These are phyloP conservation scores for Suillus fuscotomentosus DNA, from an alignment of 768 basidiomycete genomes.

Conservation along the genomic window DNA sequence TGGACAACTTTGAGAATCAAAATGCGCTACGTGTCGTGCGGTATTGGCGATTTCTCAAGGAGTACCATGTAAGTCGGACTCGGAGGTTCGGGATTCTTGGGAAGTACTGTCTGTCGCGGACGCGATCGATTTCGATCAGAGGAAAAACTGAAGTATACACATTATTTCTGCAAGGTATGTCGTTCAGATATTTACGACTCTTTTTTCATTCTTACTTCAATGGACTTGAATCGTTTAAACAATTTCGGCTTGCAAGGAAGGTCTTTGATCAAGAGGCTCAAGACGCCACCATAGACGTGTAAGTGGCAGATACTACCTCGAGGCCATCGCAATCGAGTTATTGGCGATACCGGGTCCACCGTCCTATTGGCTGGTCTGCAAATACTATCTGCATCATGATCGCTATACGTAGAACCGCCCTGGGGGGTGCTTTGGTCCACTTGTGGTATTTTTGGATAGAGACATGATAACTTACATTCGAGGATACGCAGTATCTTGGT, in stretches of 20 bases:
- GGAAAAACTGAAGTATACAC: neutral
- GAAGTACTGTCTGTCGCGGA: neutral
- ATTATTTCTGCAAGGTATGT: neutral
- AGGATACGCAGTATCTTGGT: slow-evolving; percentile 55
- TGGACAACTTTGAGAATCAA: neutral
- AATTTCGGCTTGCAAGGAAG: neutral
- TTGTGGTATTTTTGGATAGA: neutral
- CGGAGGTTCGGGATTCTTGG: neutral
- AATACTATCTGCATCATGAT: neutral
- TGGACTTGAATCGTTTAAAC: neutral
- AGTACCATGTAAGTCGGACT: neutral
- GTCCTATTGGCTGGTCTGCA: too few species aligned
- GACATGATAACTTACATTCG: slow-evolving; percentile 44
- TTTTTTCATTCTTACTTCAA: neutral
- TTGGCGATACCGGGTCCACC: neutral
- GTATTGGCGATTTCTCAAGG: neutral
- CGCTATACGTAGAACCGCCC: too few species aligned
- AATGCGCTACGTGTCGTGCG: neutral
- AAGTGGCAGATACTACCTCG: neutral
- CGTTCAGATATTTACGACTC: neutral
- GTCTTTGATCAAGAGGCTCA: neutral
- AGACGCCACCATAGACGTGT: neutral
- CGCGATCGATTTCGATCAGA: neutral
- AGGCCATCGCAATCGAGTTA: neutral
- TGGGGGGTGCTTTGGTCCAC: neutral